Evolutionary conservation across 768 basidiomycete species (phyloP).

Genomic region (Mycena crocata): DNA sequence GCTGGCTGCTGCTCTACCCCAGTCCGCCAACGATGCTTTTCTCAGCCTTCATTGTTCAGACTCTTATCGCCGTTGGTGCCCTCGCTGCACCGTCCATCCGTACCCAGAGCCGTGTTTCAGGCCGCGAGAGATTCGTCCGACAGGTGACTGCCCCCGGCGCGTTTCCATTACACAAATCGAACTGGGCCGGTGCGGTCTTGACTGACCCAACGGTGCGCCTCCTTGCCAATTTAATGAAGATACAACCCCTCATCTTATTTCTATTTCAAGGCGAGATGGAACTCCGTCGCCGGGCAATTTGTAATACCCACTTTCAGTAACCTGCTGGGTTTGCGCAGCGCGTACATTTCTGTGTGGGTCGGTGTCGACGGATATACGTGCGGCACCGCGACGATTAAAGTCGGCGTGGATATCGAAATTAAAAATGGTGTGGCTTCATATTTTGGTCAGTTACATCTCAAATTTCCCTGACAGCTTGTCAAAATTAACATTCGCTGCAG

Average conservation of each 20-base stretch:
- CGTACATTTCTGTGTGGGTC: conserved; percentile 16
- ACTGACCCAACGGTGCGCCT: not conserved
- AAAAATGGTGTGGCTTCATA: not conserved
- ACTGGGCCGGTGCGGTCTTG: conserved; percentile 18
- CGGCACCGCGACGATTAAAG: not conserved
- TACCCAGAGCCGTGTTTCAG: not conserved
- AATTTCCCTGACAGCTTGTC: not conserved
- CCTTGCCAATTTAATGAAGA: not conserved
- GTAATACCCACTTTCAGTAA: not conserved
- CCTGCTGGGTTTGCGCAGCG: conserved; percentile 1
- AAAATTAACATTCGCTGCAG: not conserved
- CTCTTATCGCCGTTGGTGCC: not conserved
- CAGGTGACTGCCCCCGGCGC: not conserved
- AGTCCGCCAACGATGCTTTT: not conserved
- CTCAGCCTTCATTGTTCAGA: not conserved
- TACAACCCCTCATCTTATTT: not conserved
- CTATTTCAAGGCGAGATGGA: not conserved
- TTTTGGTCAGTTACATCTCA: not conserved
- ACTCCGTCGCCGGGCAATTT: not conserved
- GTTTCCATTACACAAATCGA: not conserved
- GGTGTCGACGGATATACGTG: conserved; percentile 8
- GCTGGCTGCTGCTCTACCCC: not conserved
- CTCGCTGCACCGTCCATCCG: not conserved
- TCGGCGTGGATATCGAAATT: conserved; percentile 4
- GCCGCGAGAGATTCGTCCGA: conserved; percentile 1